Percentiles rank a stretch among this genome's conserved stretches.
These are phyloP conservation scores for Penicillium roqueforti DNA, from an alignment of 495 filamentous ascomycete genomes.

Conservation along the genomic window DNA sequence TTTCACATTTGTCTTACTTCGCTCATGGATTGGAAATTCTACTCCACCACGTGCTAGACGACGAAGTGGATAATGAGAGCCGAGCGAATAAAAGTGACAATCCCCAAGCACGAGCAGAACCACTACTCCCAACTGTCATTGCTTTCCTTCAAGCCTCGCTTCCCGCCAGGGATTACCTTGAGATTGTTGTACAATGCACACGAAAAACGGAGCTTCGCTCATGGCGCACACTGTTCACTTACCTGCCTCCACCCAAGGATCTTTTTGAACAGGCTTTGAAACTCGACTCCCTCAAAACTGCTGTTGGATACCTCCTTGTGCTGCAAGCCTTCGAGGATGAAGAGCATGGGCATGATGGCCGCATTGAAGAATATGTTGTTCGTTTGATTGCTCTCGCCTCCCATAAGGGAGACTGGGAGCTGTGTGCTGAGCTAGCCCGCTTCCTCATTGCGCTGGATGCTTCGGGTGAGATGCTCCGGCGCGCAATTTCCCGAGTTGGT, in stretches of 20 bases:
- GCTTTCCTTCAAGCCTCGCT: conserved; percentile 83
- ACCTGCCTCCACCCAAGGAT: conserved; percentile 82
- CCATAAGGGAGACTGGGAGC: conserved; percentile 86
- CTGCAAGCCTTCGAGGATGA: conserved; percentile 90
- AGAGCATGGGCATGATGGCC: conserved; percentile 62
- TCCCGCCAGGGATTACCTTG: conserved; percentile 68
- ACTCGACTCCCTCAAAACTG: conserved; percentile 84
- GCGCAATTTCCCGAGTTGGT: conserved; percentile 70
- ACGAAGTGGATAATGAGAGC: conserved; percentile 79
- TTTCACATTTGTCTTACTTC: conserved; percentile 83
- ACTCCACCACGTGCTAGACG: conserved; percentile 88
- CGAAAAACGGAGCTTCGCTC: conserved; percentile 94
- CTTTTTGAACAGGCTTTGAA: conserved; percentile 89
- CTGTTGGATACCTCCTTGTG: conserved; percentile 93
- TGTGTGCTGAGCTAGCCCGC: conserved; percentile 89
- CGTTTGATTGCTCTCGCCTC: conserved; percentile 78
- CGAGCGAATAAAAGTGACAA: conserved; percentile 48
- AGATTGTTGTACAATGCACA: conserved; percentile 95
- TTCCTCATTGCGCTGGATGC: conserved; percentile 92
- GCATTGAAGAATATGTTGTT: conserved; percentile 60
- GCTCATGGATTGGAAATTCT: conserved; percentile 89
- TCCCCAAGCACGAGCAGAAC: conserved; percentile 39
- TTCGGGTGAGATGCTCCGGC: conserved; percentile 73
- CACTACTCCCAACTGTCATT: conserved; percentile 80
- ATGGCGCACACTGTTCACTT: conserved; percentile 88